A percentile compares a stretch with the other conserved stretches of the same genome.
These are phyloP conservation scores for Luzula sylvatica DNA, from an alignment of 176 grass and related monocot genomes.

Conservation along the genomic window DNA sequence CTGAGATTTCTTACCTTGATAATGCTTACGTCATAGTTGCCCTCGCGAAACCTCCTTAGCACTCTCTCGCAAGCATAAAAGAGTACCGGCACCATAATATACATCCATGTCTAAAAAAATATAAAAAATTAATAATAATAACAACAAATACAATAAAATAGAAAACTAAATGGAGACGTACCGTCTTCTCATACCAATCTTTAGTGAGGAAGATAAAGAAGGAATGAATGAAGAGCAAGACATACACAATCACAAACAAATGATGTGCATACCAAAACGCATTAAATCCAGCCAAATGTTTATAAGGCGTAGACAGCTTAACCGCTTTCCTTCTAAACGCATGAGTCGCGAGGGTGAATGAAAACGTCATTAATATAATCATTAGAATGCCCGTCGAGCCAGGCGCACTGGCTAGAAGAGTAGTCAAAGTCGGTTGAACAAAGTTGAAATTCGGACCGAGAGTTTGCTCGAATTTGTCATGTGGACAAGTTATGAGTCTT, in stretches of 20 bases:
- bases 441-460: slow-evolving; percentile 60
- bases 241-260: slow-evolving; percentile 63
- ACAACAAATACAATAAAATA: slow-evolving; percentile 8
- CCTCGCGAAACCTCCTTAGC: slow-evolving; percentile 60
- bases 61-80: slow-evolving; percentile 84
- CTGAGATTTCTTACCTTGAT: slow-evolving; percentile 51
- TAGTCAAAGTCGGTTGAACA: slow-evolving; percentile 51
- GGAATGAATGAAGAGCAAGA: slow-evolving; percentile 81
- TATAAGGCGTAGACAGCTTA: slow-evolving; percentile 72
- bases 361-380: slow-evolving; percentile 88
- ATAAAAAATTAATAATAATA: not conserved
- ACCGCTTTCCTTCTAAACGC: slow-evolving; percentile 69
- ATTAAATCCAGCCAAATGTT: slow-evolving; percentile 90
- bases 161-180: slow-evolving; percentile 24
- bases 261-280: slow-evolving; percentile 99
- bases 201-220: slow-evolving; percentile 93
- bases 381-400: slow-evolving; percentile 80
- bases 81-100: slow-evolving; percentile 56
- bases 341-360: slow-evolving; percentile 80
- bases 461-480: slow-evolving; percentile 39
- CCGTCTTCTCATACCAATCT: slow-evolving; percentile 92
- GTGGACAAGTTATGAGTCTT: slow-evolving; percentile 60
- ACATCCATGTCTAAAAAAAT: slow-evolving; percentile 77
- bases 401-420: slow-evolving; percentile 43
- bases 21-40: slow-evolving; percentile 46